Percentiles rank a stretch among this genome's conserved stretches.
Conservation (phyloP, 2,329 filamentous ascomycete genomes). For the Botrytis sinoallii region DNA sequence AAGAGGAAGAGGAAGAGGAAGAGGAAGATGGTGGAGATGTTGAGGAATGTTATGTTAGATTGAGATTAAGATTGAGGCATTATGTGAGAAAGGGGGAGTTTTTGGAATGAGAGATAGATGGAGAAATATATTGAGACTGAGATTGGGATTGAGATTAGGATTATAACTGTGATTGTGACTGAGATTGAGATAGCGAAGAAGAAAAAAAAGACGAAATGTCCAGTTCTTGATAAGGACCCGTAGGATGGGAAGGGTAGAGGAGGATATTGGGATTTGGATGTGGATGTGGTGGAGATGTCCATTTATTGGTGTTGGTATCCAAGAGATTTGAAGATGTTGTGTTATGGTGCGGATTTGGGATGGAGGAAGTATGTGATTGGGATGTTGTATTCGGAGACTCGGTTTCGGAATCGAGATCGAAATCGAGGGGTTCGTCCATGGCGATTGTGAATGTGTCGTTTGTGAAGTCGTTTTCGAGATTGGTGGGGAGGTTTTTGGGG, state of each 20-base stretch:
- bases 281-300: not conserved
- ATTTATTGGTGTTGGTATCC: not conserved
- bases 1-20: no score
- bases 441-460: not conserved
- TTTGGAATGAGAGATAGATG: no score
- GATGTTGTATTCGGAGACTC: not conserved
- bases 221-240: slow-evolving; percentile 1
- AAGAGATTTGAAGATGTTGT: no score
- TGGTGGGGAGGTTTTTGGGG: not conserved
- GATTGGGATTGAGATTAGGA: not conserved
- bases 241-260: not conserved
- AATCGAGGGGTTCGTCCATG: not conserved
- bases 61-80: no score
- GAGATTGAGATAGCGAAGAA: not conserved
- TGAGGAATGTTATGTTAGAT: no score
- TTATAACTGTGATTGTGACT: no score
- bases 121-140: not conserved
- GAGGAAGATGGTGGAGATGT: no score
- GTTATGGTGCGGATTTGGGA: no score
- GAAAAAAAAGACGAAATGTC: not conserved
- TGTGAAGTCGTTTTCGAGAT: not conserved
- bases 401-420: not conserved
- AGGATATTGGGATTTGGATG: not conserved
- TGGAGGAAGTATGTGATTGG: not conserved
- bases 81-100: no score